Base-by-base conservation (phyloP, 2,329 filamentous ascomycete genomes). In the Microdochium trichocladiopsis region DNA sequence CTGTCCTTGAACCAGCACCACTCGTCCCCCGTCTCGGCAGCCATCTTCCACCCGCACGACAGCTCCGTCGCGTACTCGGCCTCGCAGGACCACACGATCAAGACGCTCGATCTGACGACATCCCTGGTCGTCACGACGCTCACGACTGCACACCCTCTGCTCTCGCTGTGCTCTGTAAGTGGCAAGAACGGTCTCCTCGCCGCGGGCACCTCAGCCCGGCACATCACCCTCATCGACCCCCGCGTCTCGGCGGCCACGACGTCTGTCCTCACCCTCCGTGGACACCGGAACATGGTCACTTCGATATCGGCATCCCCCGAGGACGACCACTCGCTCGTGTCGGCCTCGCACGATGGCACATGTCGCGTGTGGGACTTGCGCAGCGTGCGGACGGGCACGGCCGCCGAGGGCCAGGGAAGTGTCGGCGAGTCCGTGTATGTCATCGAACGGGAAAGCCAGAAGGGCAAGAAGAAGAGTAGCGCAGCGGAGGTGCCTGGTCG, bases 351-450 rank as follows among this genome's bases (percentile, higher is more conserved):
- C 69, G 94, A 99, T 68, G 91, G 93, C 31, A 96, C 90, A 1
- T 94, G 90, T 63, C 82, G 91, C 50, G 84, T 99, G 49, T 99
- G 94, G 94, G 94, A 99, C 74, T 78, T 97, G 58, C 79, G 94
- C 51, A 86, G 83, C 61, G 82, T 81, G 51, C 76, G 83, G 66
- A 78, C 73, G 18, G 79, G 75, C 9, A 77, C 76, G 2, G 74
- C 82, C 61, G 72, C 84, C 65, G 80, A 85, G 66, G 74, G 84
- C 62, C 74, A 82, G 63, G 72, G 81, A 66, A 72, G 80, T 77
- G 64, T 92, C 70, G 69, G 89, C 81, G 76, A 93, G 79, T 69
- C 85, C 75, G 72, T 95, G 74, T 83, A 89, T 77, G 67, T 82
- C 23, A 86, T 97, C 57, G 80, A 87, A 53, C 76, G 93, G 51